phyloP scores from a whole-genome alignment of 2,329 filamentous ascomycete genomes.

The Ophiosphaerella narmari region DNA sequence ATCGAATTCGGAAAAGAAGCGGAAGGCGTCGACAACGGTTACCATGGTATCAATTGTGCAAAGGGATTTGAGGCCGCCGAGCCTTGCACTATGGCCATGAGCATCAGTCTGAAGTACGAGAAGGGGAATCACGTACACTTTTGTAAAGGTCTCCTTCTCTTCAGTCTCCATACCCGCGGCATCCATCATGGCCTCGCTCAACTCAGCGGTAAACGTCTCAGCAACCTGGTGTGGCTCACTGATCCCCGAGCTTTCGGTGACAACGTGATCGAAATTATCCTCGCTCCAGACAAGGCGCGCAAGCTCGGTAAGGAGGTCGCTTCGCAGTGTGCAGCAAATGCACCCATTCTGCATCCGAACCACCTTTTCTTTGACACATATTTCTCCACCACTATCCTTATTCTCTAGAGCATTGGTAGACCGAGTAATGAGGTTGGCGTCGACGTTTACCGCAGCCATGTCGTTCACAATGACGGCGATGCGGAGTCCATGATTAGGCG shows the following conservation, averaged over 20 bases:
- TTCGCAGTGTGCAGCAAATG: slow-evolving; percentile 76
- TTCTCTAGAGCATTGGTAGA: slow-evolving; percentile 39
- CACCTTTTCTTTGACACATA: slow-evolving; percentile 67
- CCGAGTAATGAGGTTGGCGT: slow-evolving; percentile 64
- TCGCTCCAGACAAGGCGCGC: slow-evolving; percentile 64
- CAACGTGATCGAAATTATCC: slow-evolving; percentile 69
- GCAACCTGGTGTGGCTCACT: slow-evolving; percentile 76
- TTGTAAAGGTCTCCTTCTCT: slow-evolving; percentile 51
- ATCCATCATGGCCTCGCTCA: slow-evolving; percentile 53
- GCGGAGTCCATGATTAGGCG: slow-evolving; percentile 65
- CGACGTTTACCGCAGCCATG: slow-evolving; percentile 66
- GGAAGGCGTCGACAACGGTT: slow-evolving; percentile 74
- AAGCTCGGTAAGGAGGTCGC: slow-evolving; percentile 72
- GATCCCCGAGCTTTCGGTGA: slow-evolving; percentile 74
- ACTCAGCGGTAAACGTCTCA: slow-evolving; percentile 68
- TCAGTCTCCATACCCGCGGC: slow-evolving; percentile 49
- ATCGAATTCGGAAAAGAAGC: slow-evolving; percentile 72
- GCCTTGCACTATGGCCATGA: slow-evolving; percentile 27
- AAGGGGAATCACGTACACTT: slow-evolving; percentile 47
- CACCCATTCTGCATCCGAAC: slow-evolving; percentile 72
- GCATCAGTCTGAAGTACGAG: not conserved
- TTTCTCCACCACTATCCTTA: slow-evolving; percentile 31
- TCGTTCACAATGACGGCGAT: slow-evolving; percentile 78
- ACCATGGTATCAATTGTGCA: slow-evolving; percentile 72
- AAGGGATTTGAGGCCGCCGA: slow-evolving; percentile 67